Base-by-base conservation (phyloP, 805 yeast species). In the Jamesozyma piceae region DNA sequence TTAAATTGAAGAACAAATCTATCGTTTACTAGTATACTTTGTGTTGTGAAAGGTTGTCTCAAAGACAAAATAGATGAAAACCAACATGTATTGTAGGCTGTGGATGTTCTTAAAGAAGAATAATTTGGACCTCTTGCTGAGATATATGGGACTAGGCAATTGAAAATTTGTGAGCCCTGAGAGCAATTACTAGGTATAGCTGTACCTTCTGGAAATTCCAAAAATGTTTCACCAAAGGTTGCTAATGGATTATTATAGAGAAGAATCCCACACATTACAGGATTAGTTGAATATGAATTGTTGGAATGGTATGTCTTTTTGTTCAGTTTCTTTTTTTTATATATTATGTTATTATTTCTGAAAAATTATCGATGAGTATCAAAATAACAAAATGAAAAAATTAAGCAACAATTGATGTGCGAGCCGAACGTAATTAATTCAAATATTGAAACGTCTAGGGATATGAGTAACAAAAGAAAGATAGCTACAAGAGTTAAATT, bases 31-130 rank as follows among this genome's bases (percentile, higher is more conserved):
- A 35, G 37, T 14, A 78, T 49, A 0, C 97, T 96, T 60, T 92
- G 99, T 26, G 63, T 50, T 0, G 85, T 78, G 51, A 84, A 75
- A 0, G 97, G 97, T 18, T 74, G 72, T 44, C 98, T 68, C 34
- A 92, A 63, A 0, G 95, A 81, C 15, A 92, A 67, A 0, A 92
- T 86, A 0, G 97, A 82, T 0, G 92, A 80, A 45, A 72, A 73
- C 55, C 75, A 63, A 36, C 54, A 45, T 9, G 57, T 58, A 2
- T 37, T 29, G 19, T 47, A 47, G 1, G 45, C 39, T 14, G 39
- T 15, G 1, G 44, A 42, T 6, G 34, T 41, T 24, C 54, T 44
- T 38, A 47, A 62, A 30, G 65, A 64, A 5, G 69, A 65, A 54
- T 63, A 77, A 55, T 82, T 81, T 0, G 87, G 83, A 1, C 94